A percentile compares a stretch with the other conserved stretches of the same genome.
Evolutionary conservation across 2,329 filamentous ascomycete genomes (phyloP).

Genomic region (Scytalidium lignicola): DNA sequence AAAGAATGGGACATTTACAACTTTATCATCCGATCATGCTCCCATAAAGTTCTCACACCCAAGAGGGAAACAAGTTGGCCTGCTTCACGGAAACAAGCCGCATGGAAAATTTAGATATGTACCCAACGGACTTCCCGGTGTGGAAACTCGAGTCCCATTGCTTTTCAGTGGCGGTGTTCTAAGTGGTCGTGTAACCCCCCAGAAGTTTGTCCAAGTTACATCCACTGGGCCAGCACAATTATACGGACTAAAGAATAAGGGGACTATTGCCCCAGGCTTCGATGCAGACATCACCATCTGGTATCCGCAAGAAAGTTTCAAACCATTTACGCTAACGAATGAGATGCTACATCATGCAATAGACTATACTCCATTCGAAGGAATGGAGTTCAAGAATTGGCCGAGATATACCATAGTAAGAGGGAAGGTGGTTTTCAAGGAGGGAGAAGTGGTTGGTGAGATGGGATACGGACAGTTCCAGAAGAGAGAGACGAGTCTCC

Average conservation of each 20-base stretch:
- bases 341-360: slow-evolving; percentile 11
- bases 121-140: slow-evolving; percentile 37
- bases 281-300: slow-evolving; percentile 14
- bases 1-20: slow-evolving; percentile 1
- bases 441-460: too few species aligned
- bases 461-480: too few species aligned
- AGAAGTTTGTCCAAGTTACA: background rate
- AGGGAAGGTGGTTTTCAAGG: too few species aligned
- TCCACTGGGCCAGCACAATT: background rate
- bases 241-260: slow-evolving; percentile 5
- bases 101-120: slow-evolving; percentile 31
- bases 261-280: slow-evolving; percentile 10
- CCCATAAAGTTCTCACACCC: slow-evolving; percentile 32
- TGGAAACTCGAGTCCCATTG: slow-evolving; percentile 36
- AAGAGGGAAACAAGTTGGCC: slow-evolving; percentile 32
- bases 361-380: slow-evolving; percentile 16
- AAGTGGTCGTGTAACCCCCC: background rate
- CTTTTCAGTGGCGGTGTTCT: slow-evolving; percentile 26
- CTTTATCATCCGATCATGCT: slow-evolving; percentile 29
- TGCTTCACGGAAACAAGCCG: slow-evolving; percentile 26
- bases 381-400: slow-evolving; percentile 12
- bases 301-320: slow-evolving; percentile 7
- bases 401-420: slow-evolving; percentile 1
- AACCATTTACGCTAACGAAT: slow-evolving; percentile 10
- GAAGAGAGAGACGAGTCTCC: too few species aligned